phyloP scores from a whole-genome alignment of 2,329 filamentous ascomycete genomes.

The Phoma herbarum region DNA sequence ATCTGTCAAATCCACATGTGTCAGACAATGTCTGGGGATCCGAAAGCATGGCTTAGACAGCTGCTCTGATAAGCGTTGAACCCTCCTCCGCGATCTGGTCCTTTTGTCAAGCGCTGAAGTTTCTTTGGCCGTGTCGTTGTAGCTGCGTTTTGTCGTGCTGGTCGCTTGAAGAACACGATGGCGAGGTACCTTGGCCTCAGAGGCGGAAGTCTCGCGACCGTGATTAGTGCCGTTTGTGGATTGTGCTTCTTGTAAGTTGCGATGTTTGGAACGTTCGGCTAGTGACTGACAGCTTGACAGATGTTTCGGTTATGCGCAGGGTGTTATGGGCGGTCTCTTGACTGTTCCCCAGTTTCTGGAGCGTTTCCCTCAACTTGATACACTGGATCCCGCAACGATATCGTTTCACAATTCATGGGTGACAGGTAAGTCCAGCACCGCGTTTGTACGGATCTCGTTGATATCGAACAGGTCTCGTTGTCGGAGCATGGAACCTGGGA shows the following conservation, averaged over 20 bases:
- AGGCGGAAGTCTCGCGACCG: conserved; percentile 31
- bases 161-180: conserved; percentile 25
- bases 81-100: not conserved
- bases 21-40: conserved; percentile 9
- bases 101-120: not conserved
- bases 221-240: conserved; percentile 38
- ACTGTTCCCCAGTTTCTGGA: conserved; percentile 70
- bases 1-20: conserved; percentile 7
- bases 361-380: conserved; percentile 40
- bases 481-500: conserved; percentile 55
- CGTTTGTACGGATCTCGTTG: not conserved
- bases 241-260: conserved; percentile 39
- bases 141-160: conserved; percentile 8
- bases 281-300: conserved; percentile 34
- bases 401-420: conserved; percentile 37
- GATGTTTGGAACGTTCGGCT: not conserved
- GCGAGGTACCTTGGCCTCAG: conserved; percentile 34
- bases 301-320: conserved; percentile 69
- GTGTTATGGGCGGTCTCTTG: conserved; percentile 74
- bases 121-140: conserved; percentile 4
- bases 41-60: conserved; percentile 9
- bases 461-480: conserved; percentile 36
- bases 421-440: conserved; percentile 27
- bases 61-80: conserved; percentile 9
- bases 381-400: conserved; percentile 25